phyloP scores from a whole-genome alignment of 139 green algal species.

The Protoeuglena noctilucae region DNA sequence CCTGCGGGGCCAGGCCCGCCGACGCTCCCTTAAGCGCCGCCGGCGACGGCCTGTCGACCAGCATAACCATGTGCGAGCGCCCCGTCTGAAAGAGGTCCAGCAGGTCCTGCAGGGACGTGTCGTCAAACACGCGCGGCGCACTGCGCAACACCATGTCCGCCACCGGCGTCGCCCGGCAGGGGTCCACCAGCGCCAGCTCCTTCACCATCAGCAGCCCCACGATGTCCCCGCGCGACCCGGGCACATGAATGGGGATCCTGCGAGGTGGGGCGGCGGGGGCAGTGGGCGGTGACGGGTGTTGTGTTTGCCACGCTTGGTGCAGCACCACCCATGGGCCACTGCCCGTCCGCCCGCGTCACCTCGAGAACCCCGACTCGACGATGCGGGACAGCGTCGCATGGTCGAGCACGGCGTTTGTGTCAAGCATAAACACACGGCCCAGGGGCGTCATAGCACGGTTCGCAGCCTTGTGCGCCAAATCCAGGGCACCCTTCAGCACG shows the following conservation, averaged over 20 bases:
- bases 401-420: constrained; percentile 18
- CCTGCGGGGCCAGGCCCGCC: too few species aligned
- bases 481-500: constrained; percentile 62
- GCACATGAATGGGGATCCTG: too few species aligned
- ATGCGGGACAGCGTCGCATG: constrained; percentile 39
- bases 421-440: constrained; percentile 62
- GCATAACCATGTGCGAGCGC: constrained; percentile 70
- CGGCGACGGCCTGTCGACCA: constrained; percentile 23
- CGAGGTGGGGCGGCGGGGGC: too few species aligned
- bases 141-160: neutral
- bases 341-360: too few species aligned
- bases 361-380: constrained; percentile 37
- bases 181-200: neutral
- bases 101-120: constrained; percentile 70
- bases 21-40: too few species aligned
- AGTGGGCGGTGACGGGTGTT: constrained; percentile 8
- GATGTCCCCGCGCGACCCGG: constrained; percentile 32
- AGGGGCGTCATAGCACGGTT: constrained; percentile 66
- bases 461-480: constrained; percentile 72
- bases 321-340: too few species aligned
- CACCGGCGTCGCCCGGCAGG: neutral
- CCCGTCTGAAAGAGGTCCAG: constrained; percentile 80
- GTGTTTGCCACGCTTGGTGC: too few species aligned
- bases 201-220: constrained; percentile 25
- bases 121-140: constrained; percentile 11